Percentiles rank a stretch among this genome's conserved stretches.
These are phyloP conservation scores for Diospyros lotus DNA, from an alignment of 148 eudicot genomes.

Conservation along the genomic window DNA sequence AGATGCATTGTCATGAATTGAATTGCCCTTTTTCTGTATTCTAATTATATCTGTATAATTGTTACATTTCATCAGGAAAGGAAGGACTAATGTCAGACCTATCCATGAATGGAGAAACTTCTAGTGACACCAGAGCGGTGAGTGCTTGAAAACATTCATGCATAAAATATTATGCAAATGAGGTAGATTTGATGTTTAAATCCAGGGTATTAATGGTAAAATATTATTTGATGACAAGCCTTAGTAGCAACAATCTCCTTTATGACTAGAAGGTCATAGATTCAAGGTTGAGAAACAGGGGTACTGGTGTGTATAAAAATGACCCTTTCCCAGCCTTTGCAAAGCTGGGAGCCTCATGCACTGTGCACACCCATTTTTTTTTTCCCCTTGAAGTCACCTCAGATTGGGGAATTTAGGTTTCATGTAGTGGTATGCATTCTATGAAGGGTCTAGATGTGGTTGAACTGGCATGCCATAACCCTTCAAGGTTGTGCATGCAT, in stretches of 20 bases:
- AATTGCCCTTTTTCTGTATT: background rate
- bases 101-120: constrained; percentile 2
- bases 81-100: constrained; percentile 13
- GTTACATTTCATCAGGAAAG: constrained; percentile 11
- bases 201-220: background rate
- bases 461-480: background rate
- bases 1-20: background rate
- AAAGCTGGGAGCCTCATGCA: too few relatives aligned
- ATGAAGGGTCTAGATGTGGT: background rate
- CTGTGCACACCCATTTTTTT: background rate
- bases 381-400: background rate
- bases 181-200: constrained; percentile 4
- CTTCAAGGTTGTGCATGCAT: too few relatives aligned
- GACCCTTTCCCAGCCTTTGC: too few relatives aligned
- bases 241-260: too few relatives aligned
- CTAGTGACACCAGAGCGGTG: constrained; percentile 3
- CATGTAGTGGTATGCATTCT: background rate
- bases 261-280: too few relatives aligned
- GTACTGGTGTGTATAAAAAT: too few relatives aligned
- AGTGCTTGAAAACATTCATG: background rate
- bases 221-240: background rate
- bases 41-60: background rate
- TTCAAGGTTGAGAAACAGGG: too few relatives aligned
- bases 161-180: background rate
- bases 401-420: background rate